A percentile compares a stretch with the other conserved stretches of the same genome.
Conservation (phyloP, 805 yeast genomes). For the Candida parachauliodes region DNA sequence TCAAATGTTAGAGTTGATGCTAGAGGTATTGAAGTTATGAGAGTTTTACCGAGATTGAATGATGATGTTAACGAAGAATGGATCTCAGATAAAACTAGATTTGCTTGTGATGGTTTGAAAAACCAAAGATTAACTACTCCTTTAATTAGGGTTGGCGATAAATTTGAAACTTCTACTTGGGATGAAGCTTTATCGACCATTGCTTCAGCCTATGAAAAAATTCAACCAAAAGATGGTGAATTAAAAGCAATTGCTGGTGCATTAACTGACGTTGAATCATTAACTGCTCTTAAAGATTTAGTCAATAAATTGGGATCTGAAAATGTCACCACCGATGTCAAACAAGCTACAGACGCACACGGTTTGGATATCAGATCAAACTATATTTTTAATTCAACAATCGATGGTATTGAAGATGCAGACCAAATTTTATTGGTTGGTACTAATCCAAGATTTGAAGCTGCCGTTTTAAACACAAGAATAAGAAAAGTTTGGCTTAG, state of each 20-base stretch:
- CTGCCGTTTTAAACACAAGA: slow-evolving; percentile 81
- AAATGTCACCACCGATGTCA: slow-evolving; percentile 70
- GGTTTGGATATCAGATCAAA: slow-evolving; percentile 76
- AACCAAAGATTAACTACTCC: slow-evolving; percentile 85
- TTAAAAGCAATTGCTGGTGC: slow-evolving; percentile 82
- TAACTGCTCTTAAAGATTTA: slow-evolving; percentile 79
- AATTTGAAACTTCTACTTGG: slow-evolving; percentile 77
- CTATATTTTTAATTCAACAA: slow-evolving; percentile 75
- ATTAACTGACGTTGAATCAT: slow-evolving; percentile 74
- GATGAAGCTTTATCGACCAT: slow-evolving; percentile 75
- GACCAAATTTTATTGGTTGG: slow-evolving; percentile 80
- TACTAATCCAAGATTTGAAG: slow-evolving; percentile 86
- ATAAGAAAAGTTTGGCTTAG: slow-evolving; percentile 79
- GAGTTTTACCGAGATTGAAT: slow-evolving; percentile 80
- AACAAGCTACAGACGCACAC: slow-evolving; percentile 51
- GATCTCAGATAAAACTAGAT: slow-evolving; percentile 85
- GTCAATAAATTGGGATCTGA: slow-evolving; percentile 76
- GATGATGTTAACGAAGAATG: slow-evolving; percentile 89
- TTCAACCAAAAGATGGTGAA: slow-evolving; percentile 64
- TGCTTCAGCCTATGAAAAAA: slow-evolving; percentile 54
- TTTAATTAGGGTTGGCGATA: slow-evolving; percentile 63
- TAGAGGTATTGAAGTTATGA: slow-evolving; percentile 82
- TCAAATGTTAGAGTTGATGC: slow-evolving; percentile 82
- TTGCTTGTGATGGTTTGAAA: slow-evolving; percentile 80
- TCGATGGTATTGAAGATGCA: slow-evolving; percentile 77